These are phyloP conservation scores for Silene latifolia DNA, from an alignment of 148 eudicot species.

Conservation along the genomic window DNA sequence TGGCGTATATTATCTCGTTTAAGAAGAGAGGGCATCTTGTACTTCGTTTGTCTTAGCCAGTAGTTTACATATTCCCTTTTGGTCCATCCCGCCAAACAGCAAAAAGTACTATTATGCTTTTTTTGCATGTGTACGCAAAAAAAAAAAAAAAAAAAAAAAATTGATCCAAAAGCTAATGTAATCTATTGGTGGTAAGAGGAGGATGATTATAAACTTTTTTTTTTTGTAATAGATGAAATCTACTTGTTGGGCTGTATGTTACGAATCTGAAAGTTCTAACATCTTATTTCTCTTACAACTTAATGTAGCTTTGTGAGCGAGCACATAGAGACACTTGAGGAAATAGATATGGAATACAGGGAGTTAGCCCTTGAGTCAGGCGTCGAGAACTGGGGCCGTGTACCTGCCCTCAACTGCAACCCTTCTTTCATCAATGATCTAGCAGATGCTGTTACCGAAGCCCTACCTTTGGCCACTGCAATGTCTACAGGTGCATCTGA, in stretches of 20 bases:
- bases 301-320: constrained; percentile 84
- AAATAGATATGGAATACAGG: constrained; percentile 96
- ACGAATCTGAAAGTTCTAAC: not conserved
- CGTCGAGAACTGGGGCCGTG: constrained; percentile 93
- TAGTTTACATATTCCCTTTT: too few relatives aligned
- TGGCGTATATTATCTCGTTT: too few relatives aligned
- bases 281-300: not conserved
- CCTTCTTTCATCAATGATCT: constrained; percentile 75
- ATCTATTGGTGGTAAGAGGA: too few relatives aligned
- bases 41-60: too few relatives aligned
- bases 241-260: constrained; percentile 5
- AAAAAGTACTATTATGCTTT: too few relatives aligned
- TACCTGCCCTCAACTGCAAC: constrained; percentile 94
- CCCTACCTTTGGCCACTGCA: constrained; percentile 71
- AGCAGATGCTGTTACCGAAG: constrained; percentile 95
- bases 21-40: too few relatives aligned
- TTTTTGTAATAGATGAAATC: too few relatives aligned
- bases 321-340: constrained; percentile 97
- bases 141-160: too few relatives aligned
- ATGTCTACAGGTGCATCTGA: constrained; percentile 33
- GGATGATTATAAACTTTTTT: too few relatives aligned
- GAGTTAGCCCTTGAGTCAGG: constrained; percentile 90
- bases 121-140: too few relatives aligned
- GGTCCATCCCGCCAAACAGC: too few relatives aligned
- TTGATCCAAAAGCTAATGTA: too few relatives aligned